These are phyloP conservation scores for Nakazawaea siamensis DNA, from an alignment of 805 yeast species.

Conservation along the genomic window DNA sequence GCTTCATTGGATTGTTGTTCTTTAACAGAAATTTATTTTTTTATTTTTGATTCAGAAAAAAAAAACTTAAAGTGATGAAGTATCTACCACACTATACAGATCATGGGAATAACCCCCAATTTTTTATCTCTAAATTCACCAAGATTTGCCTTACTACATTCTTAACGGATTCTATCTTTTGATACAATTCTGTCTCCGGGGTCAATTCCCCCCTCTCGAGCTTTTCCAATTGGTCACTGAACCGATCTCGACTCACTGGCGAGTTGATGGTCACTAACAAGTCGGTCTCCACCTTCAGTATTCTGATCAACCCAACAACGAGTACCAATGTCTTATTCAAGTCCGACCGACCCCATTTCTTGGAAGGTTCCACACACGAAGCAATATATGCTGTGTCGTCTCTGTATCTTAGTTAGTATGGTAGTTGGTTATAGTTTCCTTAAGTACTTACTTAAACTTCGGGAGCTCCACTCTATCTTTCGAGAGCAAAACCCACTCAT, in stretches of 20 bases:
- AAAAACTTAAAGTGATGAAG: not conserved
- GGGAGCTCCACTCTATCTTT: slow-evolving; percentile 5
- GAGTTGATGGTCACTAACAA: slow-evolving; percentile 51
- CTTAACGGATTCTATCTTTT: slow-evolving; percentile 21
- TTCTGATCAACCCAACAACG: slow-evolving; percentile 49
- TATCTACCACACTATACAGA: not conserved
- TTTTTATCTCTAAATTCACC: slow-evolving; percentile 26
- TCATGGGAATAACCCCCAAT: slow-evolving; percentile 39
- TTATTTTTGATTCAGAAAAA: too few relatives aligned
- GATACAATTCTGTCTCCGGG: slow-evolving; percentile 15
- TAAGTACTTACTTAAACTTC: slow-evolving; percentile 10
- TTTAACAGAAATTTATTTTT: too few relatives aligned
- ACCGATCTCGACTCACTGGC: slow-evolving; percentile 31
- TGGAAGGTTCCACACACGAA: slow-evolving; percentile 33
- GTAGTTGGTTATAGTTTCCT: not conserved
- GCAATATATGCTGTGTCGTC: slow-evolving; percentile 22
- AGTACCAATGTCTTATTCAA: slow-evolving; percentile 29
- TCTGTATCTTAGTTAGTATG: not conserved
- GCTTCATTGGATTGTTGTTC: slow-evolving; percentile 10
- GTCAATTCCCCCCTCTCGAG: slow-evolving; percentile 7
- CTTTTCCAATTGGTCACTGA: slow-evolving; percentile 18
- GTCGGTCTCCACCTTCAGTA: slow-evolving; percentile 48
- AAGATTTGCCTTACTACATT: slow-evolving; percentile 18
- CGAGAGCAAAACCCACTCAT: slow-evolving; percentile 25
- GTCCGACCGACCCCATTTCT: slow-evolving; percentile 43